A percentile compares a stretch with the other conserved stretches of the same genome.
Conservation (phyloP, 768 basidiomycete species). For the Leccinellum rugosiceps region DNA sequence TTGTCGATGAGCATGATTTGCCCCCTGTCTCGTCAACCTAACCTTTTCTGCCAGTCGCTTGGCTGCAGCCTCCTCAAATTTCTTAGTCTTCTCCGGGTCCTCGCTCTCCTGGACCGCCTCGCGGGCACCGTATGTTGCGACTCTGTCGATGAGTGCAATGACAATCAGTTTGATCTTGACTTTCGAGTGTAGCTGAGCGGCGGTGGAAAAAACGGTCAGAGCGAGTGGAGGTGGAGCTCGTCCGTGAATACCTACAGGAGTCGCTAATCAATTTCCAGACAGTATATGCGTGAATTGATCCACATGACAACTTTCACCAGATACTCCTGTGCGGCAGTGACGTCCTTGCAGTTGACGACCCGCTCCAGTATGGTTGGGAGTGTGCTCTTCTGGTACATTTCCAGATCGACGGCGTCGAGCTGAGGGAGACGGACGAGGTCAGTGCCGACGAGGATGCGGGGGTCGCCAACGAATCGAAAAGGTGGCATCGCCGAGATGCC, state of each 20-base stretch:
- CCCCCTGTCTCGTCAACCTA: slow-evolving; percentile 62
- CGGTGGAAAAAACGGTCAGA: slow-evolving; percentile 97
- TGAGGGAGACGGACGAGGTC: slow-evolving; percentile 95
- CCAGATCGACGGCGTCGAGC: slow-evolving; percentile 93
- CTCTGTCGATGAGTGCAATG: slow-evolving; percentile 92
- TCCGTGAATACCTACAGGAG: slow-evolving; percentile 95
- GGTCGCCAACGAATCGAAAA: too few relatives aligned
- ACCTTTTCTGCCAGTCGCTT: too few relatives aligned
- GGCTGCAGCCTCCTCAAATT: slow-evolving; percentile 96
- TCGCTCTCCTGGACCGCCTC: slow-evolving; percentile 98
- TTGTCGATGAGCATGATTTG: slow-evolving; percentile 48
- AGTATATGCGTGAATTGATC: too few relatives aligned
- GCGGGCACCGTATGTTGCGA: slow-evolving; percentile 93
- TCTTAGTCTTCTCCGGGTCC: slow-evolving; percentile 93
- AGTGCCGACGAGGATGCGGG: slow-evolving; percentile 95
- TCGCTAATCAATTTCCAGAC: background rate
- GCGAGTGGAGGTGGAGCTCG: slow-evolving; percentile 94
- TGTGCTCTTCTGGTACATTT: slow-evolving; percentile 76
- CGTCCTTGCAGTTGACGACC: slow-evolving; percentile 97
- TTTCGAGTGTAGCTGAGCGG: slow-evolving; percentile 94
- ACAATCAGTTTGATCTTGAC: slow-evolving; percentile 99
- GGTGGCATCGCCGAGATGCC: too few relatives aligned
- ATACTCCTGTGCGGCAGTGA: slow-evolving; percentile 93
- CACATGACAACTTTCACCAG: slow-evolving; percentile 99
- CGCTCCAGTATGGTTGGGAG: slow-evolving; percentile 94